A percentile compares a stretch with the other conserved stretches of the same genome.
Evolutionary conservation across 108 stramenopile species (phyloP).

Genomic region (Cyclostephanos invisitatus): DNA sequence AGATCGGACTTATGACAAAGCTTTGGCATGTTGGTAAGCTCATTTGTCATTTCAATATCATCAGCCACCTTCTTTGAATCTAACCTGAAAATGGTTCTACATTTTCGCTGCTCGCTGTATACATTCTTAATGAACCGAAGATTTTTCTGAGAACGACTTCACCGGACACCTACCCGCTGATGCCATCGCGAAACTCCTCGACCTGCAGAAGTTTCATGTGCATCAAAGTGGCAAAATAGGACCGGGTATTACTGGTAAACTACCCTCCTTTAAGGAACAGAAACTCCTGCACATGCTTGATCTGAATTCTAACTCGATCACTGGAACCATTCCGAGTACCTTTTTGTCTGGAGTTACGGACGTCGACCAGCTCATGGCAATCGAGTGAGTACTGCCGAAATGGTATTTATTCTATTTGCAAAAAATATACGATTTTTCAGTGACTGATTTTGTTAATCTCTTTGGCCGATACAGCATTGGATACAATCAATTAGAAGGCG

Average conservation of each 20-base stretch:
- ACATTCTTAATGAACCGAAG: slow-evolving; percentile 2
- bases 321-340: slow-evolving; percentile 62
- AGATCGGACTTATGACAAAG: slow-evolving; percentile 61
- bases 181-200: slow-evolving; percentile 41
- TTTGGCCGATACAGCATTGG: slow-evolving; percentile 35
- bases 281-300: slow-evolving; percentile 60
- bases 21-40: slow-evolving; percentile 59
- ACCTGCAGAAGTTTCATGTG: slow-evolving; percentile 59
- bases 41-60: background rate
- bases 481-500: slow-evolving; percentile 56
- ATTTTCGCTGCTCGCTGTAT: background rate
- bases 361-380: slow-evolving; percentile 38
- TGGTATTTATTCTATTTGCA: background rate
- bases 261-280: slow-evolving; percentile 58
- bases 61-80: background rate
- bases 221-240: slow-evolving; percentile 46
- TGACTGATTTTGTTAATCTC: background rate
- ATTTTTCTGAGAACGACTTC: slow-evolving; percentile 55
- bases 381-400: slow-evolving; percentile 18
- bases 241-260: slow-evolving; percentile 52
- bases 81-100: background rate
- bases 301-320: slow-evolving; percentile 60
- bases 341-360: slow-evolving; percentile 54
- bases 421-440: background rate
- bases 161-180: slow-evolving; percentile 40